phyloP scores from a whole-genome alignment of 2,329 filamentous ascomycete species.

The Alternaria sp. region DNA sequence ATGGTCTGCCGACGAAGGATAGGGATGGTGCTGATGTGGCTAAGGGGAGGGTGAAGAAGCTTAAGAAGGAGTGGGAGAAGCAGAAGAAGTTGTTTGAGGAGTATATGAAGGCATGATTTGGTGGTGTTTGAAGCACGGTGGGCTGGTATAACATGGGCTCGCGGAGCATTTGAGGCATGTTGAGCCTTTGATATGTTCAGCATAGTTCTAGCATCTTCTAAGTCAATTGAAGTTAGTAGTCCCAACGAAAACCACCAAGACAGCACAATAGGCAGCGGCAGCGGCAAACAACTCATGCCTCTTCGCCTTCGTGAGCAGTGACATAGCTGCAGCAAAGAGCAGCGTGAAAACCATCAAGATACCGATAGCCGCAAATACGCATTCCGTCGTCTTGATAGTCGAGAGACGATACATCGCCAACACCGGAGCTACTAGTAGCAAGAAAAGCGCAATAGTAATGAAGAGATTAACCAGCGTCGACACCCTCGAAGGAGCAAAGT shows the following conservation, averaged over 20 bases:
- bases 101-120: constrained; percentile 9
- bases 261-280: constrained; percentile 47
- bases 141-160: no score
- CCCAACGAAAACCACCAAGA: constrained; percentile 42
- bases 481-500: constrained; percentile 34
- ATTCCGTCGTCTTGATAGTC: no score
- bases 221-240: no score
- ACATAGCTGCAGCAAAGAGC: constrained; percentile 45
- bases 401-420: constrained; percentile 31
- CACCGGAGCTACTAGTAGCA: constrained; percentile 39
- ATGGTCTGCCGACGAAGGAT: constrained; percentile 80
- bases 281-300: constrained; percentile 48
- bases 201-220: no score
- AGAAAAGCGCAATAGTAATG: constrained; percentile 38
- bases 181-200: no score
- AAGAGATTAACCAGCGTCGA: constrained; percentile 38
- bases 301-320: constrained; percentile 42
- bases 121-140: no score
- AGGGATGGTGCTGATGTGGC: constrained; percentile 79
- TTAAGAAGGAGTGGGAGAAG: constrained; percentile 87
- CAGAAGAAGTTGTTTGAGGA: constrained; percentile 83
- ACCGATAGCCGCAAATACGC: constrained; percentile 26
- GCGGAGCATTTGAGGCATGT: no score
- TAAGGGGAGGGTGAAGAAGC: constrained; percentile 80
- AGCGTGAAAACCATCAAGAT: constrained; percentile 52